Percentiles rank a stretch among this genome's conserved stretches.
These are phyloP conservation scores for Begonia peltatifolia DNA, from an alignment of 306 rosid genomes.

Conservation along the genomic window DNA sequence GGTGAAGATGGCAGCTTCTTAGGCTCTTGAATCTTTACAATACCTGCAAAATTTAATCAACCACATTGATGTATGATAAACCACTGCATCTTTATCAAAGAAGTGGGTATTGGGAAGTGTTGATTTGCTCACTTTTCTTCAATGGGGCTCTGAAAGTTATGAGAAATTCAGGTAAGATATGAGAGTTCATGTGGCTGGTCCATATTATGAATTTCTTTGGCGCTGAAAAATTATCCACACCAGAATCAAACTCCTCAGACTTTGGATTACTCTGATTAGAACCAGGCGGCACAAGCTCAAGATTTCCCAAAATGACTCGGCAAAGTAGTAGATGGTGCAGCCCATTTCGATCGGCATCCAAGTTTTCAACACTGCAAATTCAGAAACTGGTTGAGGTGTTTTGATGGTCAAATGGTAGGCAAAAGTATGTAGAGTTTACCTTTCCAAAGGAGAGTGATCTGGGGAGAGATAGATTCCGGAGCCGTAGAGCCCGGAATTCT, in stretches of 20 bases:
- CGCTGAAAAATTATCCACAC: slow-evolving; percentile 33
- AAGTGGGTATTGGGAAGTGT: too few species aligned
- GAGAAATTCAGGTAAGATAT: slow-evolving; percentile 53
- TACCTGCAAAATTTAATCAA: slow-evolving; percentile 24
- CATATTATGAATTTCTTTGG: slow-evolving; percentile 57
- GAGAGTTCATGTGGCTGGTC: slow-evolving; percentile 63
- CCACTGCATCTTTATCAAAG: too few species aligned
- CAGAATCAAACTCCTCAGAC: slow-evolving; percentile 55
- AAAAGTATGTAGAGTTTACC: slow-evolving; percentile 20
- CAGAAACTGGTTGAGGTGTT: neutral
- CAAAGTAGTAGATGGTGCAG: slow-evolving; percentile 57
- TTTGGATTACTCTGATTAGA: slow-evolving; percentile 43
- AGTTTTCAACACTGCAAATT: slow-evolving; percentile 29
- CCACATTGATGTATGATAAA: neutral
- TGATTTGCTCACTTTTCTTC: slow-evolving; percentile 25
- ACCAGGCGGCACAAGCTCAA: slow-evolving; percentile 41
- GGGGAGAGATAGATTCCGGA: slow-evolving; percentile 47
- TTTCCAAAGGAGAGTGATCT: slow-evolving; percentile 35
- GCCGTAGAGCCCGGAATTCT: slow-evolving; percentile 21
- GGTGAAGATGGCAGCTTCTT: slow-evolving; percentile 55
- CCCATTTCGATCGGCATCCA: slow-evolving; percentile 35
- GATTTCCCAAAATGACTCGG: slow-evolving; percentile 69
- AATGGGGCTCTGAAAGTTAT: slow-evolving; percentile 50
- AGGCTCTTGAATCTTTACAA: slow-evolving; percentile 18
- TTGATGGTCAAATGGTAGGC: too few species aligned